Percentiles rank a stretch among this genome's conserved stretches.
Conservation (phyloP, 257 asterid genomes). For the Scutellaria barbata region DNA sequence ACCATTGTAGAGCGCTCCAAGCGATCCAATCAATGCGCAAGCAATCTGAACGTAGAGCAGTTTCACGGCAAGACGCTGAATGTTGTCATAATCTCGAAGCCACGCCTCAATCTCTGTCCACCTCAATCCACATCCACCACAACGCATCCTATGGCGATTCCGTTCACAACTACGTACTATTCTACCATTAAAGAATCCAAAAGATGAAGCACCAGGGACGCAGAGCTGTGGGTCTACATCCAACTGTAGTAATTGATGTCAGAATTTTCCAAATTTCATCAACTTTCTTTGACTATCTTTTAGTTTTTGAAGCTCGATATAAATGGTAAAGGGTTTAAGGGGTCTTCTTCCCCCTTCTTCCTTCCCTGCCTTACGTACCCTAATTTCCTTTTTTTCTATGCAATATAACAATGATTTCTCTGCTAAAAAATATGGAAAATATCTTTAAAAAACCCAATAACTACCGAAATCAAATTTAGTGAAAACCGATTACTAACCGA, state of each 20-base stretch:
- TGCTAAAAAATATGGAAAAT: no score
- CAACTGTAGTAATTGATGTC: constrained; percentile 19
- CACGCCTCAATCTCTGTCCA: constrained; percentile 65
- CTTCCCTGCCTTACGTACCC: background rate
- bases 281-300: background rate
- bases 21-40: constrained; percentile 88
- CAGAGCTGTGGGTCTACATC: constrained; percentile 31
- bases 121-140: constrained; percentile 63
- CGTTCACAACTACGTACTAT: background rate
- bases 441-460: no score
- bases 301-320: no score
- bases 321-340: no score
- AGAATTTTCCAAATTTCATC: background rate
- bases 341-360: background rate
- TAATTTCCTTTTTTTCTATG: no score
- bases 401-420: no score
- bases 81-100: constrained; percentile 84
- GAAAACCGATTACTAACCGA: no score
- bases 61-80: constrained; percentile 79
- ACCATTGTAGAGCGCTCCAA: constrained; percentile 83
- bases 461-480: no score
- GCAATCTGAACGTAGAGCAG: constrained; percentile 85
- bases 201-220: constrained; percentile 9
- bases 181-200: background rate
- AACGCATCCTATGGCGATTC: constrained; percentile 59